Evolutionary conservation across 164 flowering plant species (phyloP).

Genomic region (Aristolochia californica): DNA sequence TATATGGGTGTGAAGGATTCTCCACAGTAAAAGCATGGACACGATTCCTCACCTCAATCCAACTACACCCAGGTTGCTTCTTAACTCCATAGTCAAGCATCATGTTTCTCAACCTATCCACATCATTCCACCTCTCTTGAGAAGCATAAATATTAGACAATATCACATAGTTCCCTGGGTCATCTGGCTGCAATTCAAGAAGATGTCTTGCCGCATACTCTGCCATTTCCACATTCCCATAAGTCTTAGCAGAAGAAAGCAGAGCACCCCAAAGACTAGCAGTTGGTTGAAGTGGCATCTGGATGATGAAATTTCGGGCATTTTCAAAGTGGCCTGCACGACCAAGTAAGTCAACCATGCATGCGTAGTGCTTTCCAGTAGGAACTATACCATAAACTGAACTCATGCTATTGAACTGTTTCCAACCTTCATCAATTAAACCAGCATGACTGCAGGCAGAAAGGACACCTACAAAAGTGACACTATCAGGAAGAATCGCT

Average conservation of each 20-base stretch:
- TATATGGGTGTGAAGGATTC: no score
- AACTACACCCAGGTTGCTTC: no score
- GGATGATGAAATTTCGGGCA: constrained; percentile 16
- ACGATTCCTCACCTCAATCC: no score
- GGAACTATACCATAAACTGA: constrained; percentile 17
- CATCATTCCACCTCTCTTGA: no score
- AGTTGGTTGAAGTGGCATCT: constrained; percentile 22
- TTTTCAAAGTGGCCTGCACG: constrained; percentile 15
- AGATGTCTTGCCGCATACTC: not conserved
- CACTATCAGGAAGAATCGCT: no score
- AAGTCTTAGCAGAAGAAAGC: constrained; percentile 17
- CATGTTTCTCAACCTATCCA: no score
- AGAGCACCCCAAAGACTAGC: constrained; percentile 31
- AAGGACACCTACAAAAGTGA: constrained; percentile 17
- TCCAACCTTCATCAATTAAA: constrained; percentile 21
- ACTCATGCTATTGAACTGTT: constrained; percentile 15
- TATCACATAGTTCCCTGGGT: no score
- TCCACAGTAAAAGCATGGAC: no score
- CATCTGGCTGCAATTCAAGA: no score
- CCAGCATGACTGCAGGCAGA: constrained; percentile 22
- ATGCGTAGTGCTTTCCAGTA: constrained; percentile 18
- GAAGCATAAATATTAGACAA: no score
- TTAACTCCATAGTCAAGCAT: no score
- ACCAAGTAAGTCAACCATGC: constrained; percentile 24
- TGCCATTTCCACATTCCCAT: constrained; percentile 23